Conservation (phyloP, 2,329 filamentous ascomycete species). For the Colletotrichum sidae region DNA sequence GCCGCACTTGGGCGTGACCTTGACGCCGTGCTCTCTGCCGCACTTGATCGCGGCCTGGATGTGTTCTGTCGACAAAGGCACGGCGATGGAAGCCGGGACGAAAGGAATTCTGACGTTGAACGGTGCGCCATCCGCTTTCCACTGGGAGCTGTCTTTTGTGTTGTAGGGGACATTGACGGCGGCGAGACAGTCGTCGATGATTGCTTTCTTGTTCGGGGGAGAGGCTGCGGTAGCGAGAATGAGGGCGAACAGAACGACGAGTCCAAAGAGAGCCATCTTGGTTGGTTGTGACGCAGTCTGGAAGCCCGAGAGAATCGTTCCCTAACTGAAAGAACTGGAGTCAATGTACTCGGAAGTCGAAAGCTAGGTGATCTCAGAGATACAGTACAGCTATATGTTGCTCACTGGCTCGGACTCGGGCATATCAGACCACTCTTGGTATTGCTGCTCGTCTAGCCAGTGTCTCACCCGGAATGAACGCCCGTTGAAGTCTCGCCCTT, state of each 20-base stretch:
- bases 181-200: slow-evolving; percentile 42
- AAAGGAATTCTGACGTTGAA: slow-evolving; percentile 49
- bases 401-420: no score
- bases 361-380: no score
- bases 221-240: background rate
- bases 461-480: no score
- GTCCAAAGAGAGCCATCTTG: background rate
- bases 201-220: slow-evolving; percentile 20
- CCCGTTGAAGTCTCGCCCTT: no score
- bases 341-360: no score
- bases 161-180: slow-evolving; percentile 40
- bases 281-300: background rate
- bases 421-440: no score
- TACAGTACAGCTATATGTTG: no score
- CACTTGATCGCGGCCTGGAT: slow-evolving; percentile 59
- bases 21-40: slow-evolving; percentile 52
- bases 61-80: slow-evolving; percentile 49
- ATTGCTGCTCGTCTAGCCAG: no score
- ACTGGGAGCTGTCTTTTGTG: slow-evolving; percentile 41
- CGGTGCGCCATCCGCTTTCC: slow-evolving; percentile 47
- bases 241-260: background rate
- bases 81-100: slow-evolving; percentile 45
- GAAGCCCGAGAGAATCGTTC: no score
- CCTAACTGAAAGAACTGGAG: no score
- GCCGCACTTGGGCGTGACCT: slow-evolving; percentile 63